phyloP scores from a whole-genome alignment of 2,329 filamentous ascomycete genomes.

The Penicillium concentricum region DNA sequence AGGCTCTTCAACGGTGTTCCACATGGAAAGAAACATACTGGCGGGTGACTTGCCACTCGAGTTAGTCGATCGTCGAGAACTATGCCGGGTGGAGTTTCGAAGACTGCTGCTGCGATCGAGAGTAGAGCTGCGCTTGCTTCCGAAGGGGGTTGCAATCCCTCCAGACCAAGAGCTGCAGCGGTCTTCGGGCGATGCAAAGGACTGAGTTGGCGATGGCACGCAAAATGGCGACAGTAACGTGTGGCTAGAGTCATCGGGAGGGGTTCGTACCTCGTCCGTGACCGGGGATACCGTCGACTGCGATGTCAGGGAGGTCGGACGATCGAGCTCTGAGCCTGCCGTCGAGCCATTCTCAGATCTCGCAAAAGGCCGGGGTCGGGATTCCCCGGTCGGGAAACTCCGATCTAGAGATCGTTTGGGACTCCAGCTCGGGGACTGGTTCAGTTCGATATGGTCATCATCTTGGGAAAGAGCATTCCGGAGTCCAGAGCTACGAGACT shows the following conservation, averaged over 20 bases:
- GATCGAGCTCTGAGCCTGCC: constrained; percentile 32
- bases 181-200: constrained; percentile 41
- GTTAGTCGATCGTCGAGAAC: constrained; percentile 50
- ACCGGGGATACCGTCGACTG: constrained; percentile 44
- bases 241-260: constrained; percentile 38
- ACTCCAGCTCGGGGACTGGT: constrained; percentile 22
- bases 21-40: constrained; percentile 58
- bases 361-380: constrained; percentile 23
- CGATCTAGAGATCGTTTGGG: constrained; percentile 24
- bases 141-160: constrained; percentile 30
- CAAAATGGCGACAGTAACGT: constrained; percentile 40
- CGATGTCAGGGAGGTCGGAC: constrained; percentile 45
- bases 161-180: constrained; percentile 43
- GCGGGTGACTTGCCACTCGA: constrained; percentile 58
- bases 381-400: constrained; percentile 26
- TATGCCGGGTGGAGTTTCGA: constrained; percentile 33
- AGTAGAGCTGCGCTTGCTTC: constrained; percentile 38
- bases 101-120: constrained; percentile 36
- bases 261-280: constrained; percentile 43
- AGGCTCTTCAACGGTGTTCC: constrained; percentile 43
- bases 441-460: constrained; percentile 22
- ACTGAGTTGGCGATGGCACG: constrained; percentile 37
- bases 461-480: constrained; percentile 39
- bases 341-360: constrained; percentile 26
- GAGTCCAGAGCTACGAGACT: constrained; percentile 35